These are phyloP conservation scores for Tripterygium wilfordii DNA, from an alignment of 177 flowering plant genomes.

Conservation along the genomic window DNA sequence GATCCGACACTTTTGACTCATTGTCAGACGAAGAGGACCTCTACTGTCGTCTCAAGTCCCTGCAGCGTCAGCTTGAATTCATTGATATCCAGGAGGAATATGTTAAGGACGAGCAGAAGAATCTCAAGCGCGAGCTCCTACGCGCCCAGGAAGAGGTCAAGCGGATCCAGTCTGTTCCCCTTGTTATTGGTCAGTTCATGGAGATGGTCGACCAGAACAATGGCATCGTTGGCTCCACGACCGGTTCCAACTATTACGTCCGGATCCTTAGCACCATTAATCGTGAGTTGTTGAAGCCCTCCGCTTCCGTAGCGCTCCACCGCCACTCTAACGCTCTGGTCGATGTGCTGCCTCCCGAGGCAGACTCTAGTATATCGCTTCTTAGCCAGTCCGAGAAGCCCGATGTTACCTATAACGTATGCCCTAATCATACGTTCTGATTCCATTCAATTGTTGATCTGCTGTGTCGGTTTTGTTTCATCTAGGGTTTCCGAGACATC, in stretches of 20 bases:
- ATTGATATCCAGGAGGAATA: conserved; percentile 90
- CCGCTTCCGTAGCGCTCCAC: conserved; percentile 86
- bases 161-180: conserved; percentile 93
- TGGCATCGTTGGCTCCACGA: conserved; percentile 90
- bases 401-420: conserved; percentile 67
- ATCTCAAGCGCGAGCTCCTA: conserved; percentile 77
- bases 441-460: background rate
- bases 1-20: conserved; percentile 15
- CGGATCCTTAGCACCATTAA: conserved; percentile 85
- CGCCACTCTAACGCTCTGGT: conserved; percentile 90
- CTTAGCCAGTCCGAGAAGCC: conserved; percentile 84
- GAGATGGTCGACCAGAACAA: conserved; percentile 98
- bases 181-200: conserved; percentile 97
- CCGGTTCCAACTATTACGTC: conserved; percentile 92
- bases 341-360: conserved; percentile 75
- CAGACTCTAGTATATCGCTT: conserved; percentile 72
- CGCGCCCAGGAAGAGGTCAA: conserved; percentile 96
- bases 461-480: background rate
- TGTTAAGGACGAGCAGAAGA: conserved; percentile 90
- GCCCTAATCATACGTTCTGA: conserved; percentile 4
- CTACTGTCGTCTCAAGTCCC: conserved; percentile 65
- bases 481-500: no score
- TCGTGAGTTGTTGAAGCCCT: conserved; percentile 80
- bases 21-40: conserved; percentile 68
- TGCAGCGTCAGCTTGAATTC: conserved; percentile 83